These are phyloP conservation scores for Aspergillus sclerotioniger DNA, from an alignment of 495 filamentous ascomycete genomes.

Conservation along the genomic window DNA sequence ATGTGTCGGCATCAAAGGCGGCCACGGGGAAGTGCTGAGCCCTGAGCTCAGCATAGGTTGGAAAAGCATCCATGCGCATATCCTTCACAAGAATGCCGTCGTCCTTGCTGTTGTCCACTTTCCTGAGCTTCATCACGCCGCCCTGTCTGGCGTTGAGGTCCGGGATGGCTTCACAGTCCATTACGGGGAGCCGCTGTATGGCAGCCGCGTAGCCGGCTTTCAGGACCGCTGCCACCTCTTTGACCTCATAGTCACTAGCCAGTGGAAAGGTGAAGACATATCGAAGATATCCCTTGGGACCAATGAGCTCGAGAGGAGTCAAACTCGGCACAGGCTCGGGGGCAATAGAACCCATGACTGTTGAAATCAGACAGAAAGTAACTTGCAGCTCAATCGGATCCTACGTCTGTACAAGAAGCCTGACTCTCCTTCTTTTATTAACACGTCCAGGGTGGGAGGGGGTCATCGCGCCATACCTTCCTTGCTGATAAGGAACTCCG, in stretches of 20 bases:
- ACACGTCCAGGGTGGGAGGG: no score
- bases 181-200: constrained; percentile 26
- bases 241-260: constrained; percentile 22
- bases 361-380: constrained; percentile 1
- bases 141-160: constrained; percentile 25
- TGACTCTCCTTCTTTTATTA: no score
- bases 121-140: constrained; percentile 31
- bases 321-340: constrained; percentile 12
- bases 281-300: constrained; percentile 35
- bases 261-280: constrained; percentile 31
- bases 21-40: constrained; percentile 29
- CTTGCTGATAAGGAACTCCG: no score
- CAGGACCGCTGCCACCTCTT: constrained; percentile 24
- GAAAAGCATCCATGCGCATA: constrained; percentile 20
- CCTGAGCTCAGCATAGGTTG: constrained; percentile 31
- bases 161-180: constrained; percentile 30
- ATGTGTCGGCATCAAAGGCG: constrained; percentile 28
- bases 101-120: constrained; percentile 10
- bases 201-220: constrained; percentile 27
- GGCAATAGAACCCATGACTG: constrained; percentile 15
- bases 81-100: constrained; percentile 26
- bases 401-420: no score
- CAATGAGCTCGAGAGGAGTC: constrained; percentile 33
- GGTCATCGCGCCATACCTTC: no score
- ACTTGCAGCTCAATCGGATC: no score